Evolutionary conservation across 306 rosid genomes (phyloP), one percentile per base, ranked within the genome.

Genomic region (Malus sieversii): DNA sequence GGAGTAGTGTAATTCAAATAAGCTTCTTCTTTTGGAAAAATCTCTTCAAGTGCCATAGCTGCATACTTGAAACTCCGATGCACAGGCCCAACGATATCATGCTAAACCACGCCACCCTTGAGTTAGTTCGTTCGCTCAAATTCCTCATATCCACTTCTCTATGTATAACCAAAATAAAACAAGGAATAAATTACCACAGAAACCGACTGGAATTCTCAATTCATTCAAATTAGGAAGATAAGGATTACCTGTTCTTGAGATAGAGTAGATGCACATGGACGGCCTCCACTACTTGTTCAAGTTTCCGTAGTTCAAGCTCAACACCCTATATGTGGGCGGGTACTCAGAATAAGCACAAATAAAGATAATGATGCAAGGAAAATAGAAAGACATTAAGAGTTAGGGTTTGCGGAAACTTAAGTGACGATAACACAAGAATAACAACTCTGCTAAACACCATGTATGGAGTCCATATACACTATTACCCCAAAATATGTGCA

Each of bases 21-120:
- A 95, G 92, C 89, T 92, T 95, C 96, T 90, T 95, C 97, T 92
- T 95, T 74, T 82, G 92, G 85, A 95, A 95, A 84, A 84, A 95
- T 70, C 87, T 85, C 90, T 92, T 92, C 91, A 92, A 78, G 85
- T 89, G 84, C 97, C 87, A 92, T 73, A 95, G 42, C 71, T 95
- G 99, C 63, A 95, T 48, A 74, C 75, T 65, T 29, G 97, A 92
- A 85, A 87, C 99, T 45, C 76, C 71, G 58, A 95, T 88, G 88
- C 97, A 95, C 62, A 92, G 57, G 32, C 88, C 90, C 76, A 95
- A 80, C 8, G 99, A 92, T 89, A 90, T 74, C 67, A 92, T 48
- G 81, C 99, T 84, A 71, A 71, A 88, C 97, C 88, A 84, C 16
- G 93, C 97, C 85, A 92, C 97, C 76, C 97, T 87, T 23, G 80